Base-by-base conservation (phyloP, 441 rosid species). In the Erodium chrysanthum region DNA sequence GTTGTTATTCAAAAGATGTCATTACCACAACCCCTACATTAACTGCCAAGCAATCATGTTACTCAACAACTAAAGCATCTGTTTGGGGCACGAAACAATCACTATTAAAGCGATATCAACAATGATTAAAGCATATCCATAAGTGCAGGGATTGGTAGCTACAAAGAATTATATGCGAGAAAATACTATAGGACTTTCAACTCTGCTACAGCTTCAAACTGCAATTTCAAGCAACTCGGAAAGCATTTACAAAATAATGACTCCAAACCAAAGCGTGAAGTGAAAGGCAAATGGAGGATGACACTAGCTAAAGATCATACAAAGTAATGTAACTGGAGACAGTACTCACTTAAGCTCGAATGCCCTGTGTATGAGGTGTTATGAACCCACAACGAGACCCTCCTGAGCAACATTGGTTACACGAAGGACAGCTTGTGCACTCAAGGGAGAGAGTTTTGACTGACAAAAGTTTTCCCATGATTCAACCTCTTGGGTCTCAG, bases 351-450 rank as follows among this genome's bases (percentile, higher is more conserved):
- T 73, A 40, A 66, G 65, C 75, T 70, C 74, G 59, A 48, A 48
- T 65, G 35, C 12, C 21, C 5, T 50, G 58, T 50, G 14, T 50
- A 18, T 25, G 29, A 1, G 29, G 29, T 50, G 81, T 77, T 74
- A 86, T 68, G 88, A 81, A 76, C 88, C 82, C 44, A 81, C 68
- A 68, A 84, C 81, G 63, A 83, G 75, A 66, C 82, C 84, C 68
- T 87, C 90, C n/a, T 83, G 79, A 69, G 87, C 66, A 48, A 76
- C 75, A 77, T 80, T 84, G 59, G 96, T 91, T 70, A 82, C 93
- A 7, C 96, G 96, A 73, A 87, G 85, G 29, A 89, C 87, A 0
- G 96, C 96, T 74, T 86, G 97, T 69, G 96, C 94, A 69, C 82
- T 85, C 46, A 89, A 70, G 52, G 90, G 87, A 23, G 94, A 82